Evolutionary conservation across 768 basidiomycete species (phyloP).

Genomic region (Vararia minispora): DNA sequence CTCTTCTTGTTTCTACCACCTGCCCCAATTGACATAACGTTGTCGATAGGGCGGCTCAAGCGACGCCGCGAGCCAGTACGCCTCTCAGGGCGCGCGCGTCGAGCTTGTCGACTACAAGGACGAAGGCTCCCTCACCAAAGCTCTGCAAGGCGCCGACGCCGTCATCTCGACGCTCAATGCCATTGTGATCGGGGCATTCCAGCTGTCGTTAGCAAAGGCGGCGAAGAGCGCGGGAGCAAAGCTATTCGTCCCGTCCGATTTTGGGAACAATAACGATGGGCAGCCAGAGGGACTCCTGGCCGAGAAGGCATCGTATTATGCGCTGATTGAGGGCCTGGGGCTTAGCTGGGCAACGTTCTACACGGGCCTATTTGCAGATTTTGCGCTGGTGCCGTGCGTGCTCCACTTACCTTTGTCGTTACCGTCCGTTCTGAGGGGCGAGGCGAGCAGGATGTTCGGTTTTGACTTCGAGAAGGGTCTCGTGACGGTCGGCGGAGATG

Average conservation of each 20-base stretch:
- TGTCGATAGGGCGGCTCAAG: not conserved
- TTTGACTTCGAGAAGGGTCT: constrained; percentile 1
- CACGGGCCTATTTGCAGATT: constrained; percentile 1
- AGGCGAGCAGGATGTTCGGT: not conserved
- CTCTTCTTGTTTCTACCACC: not conserved
- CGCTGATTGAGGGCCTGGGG: not conserved
- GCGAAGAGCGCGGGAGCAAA: constrained; percentile 5
- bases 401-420: no score
- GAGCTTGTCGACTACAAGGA: constrained; percentile 7
- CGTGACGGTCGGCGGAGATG: not conserved
- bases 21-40: not conserved
- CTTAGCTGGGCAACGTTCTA: not conserved
- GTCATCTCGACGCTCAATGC: constrained; percentile 7
- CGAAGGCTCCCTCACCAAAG: constrained; percentile 2
- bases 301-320: not conserved
- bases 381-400: not conserved
- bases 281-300: not conserved
- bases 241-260: constrained; percentile 10
- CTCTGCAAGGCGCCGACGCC: constrained; percentile 6
- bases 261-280: not conserved
- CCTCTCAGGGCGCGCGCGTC: constrained; percentile 3
- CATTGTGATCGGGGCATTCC: not conserved
- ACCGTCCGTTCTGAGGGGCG: no score
- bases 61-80: not conserved
- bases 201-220: constrained; percentile 2